phyloP scores from a whole-genome alignment of 78 protist species.

The Dictyostelium capitatum region DNA sequence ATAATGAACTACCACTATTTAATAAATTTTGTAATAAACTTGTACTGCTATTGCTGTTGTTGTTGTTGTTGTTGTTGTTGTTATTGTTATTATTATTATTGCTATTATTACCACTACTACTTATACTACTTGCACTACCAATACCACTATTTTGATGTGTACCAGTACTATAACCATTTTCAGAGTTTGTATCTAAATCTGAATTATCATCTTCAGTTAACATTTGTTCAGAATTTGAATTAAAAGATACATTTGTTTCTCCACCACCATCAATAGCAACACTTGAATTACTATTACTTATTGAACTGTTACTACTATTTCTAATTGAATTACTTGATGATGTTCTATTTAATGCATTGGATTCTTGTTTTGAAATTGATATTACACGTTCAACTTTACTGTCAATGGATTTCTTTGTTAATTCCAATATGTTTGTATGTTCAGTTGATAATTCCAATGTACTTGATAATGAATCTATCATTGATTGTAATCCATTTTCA shows the following conservation, averaged over 20 bases:
- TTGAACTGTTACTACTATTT: slow-evolving; percentile 2
- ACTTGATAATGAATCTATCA: background rate
- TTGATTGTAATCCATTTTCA: background rate
- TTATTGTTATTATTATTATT: background rate
- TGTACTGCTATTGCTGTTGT: background rate
- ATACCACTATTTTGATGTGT: background rate
- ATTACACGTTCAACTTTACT: background rate
- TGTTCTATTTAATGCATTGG: background rate
- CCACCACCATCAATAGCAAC: background rate
- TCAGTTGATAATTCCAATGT: background rate
- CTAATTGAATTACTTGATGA: background rate
- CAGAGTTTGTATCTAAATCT: slow-evolving; percentile 9
- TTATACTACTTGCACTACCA: background rate
- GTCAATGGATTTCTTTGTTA: background rate
- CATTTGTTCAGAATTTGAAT: background rate
- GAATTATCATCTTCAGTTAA: slow-evolving; percentile 1
- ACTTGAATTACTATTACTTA: background rate
- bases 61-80: background rate
- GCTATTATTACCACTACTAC: background rate
- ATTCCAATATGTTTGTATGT: background rate
- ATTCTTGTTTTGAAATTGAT: background rate
- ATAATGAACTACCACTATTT: background rate
- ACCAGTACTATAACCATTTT: background rate
- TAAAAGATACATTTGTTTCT: background rate
- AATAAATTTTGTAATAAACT: background rate